Percentiles rank a stretch among this genome's conserved stretches.
Conservation (phyloP, 2,329 filamentous ascomycete species). For the Penicillium sp. region DNA sequence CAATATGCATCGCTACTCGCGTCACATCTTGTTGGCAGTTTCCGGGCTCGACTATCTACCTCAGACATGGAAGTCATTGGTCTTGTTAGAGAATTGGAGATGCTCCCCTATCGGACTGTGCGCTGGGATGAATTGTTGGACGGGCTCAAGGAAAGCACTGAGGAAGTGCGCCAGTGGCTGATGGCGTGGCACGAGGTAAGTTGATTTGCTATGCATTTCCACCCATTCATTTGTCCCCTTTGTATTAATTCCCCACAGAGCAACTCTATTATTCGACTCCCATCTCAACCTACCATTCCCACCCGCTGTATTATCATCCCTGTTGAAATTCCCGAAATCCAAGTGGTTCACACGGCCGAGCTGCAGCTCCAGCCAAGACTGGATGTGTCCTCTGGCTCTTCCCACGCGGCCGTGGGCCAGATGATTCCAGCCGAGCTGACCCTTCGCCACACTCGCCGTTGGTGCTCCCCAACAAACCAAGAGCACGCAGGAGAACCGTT, state of each 20-base stretch:
- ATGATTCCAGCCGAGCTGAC: slow-evolving; percentile 48
- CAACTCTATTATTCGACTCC: slow-evolving; percentile 34
- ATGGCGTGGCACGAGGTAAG: slow-evolving; percentile 59
- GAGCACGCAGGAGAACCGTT: slow-evolving; percentile 51
- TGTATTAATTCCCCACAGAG: slow-evolving; percentile 26
- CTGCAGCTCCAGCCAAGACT: slow-evolving; percentile 33
- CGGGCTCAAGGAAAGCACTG: slow-evolving; percentile 48
- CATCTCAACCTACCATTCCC: slow-evolving; percentile 37
- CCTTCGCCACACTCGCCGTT: slow-evolving; percentile 58
- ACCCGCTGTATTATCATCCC: slow-evolving; percentile 75
- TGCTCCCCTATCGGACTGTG: slow-evolving; percentile 53
- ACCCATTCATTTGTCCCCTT: slow-evolving; percentile 13
- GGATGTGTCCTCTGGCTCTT: slow-evolving; percentile 21
- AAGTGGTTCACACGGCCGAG: slow-evolving; percentile 75
- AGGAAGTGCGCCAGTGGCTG: slow-evolving; percentile 54
- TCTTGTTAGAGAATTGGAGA: slow-evolving; percentile 54
- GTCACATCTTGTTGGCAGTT: slow-evolving; percentile 50
- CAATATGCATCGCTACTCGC: slow-evolving; percentile 53
- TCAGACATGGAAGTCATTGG: slow-evolving; percentile 56
- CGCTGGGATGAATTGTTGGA: slow-evolving; percentile 57
- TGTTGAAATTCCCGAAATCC: slow-evolving; percentile 82
- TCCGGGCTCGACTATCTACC: slow-evolving; percentile 48
- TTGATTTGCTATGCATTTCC: neutral
- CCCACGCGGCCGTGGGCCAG: slow-evolving; percentile 48
- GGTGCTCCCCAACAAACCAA: slow-evolving; percentile 43